Conservation (phyloP, 371 early-diverging fungal species). For the Amoeboradix gromovi region DNA sequence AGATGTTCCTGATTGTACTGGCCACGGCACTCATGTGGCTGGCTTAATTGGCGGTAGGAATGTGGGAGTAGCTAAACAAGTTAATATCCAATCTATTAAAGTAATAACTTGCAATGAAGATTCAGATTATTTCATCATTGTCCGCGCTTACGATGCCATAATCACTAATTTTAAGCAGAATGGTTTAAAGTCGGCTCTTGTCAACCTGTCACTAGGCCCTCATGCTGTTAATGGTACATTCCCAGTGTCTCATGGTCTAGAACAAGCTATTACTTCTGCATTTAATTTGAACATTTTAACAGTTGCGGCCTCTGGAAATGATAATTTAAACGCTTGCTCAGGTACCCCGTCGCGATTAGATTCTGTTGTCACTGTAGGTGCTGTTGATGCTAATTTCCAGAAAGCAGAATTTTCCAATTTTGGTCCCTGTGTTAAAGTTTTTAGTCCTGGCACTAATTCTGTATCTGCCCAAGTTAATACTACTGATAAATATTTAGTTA, state of each 20-base stretch:
- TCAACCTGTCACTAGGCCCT: conserved; percentile 7
- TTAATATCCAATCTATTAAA: conserved; percentile 11
- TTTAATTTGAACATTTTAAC: conserved; percentile 7
- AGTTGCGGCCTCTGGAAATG: conserved; percentile 16
- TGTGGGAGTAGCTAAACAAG: conserved; percentile 15
- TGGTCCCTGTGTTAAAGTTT: conserved; percentile 16
- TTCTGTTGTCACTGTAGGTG: conserved; percentile 8
- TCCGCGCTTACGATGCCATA: conserved; percentile 5
- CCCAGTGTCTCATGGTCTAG: conserved; percentile 1
- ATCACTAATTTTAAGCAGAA: conserved; percentile 2
- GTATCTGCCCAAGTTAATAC: neutral
- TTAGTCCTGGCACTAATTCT: conserved; percentile 17
- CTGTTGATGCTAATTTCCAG: conserved; percentile 6
- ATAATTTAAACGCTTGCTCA: conserved; percentile 10
- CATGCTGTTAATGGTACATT: conserved; percentile 4
- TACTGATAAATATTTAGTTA: neutral
- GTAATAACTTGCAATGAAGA: conserved; percentile 8
- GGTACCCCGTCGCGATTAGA: conserved; percentile 14
- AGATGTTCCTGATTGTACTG: conserved; percentile 10
- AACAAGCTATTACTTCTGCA: neutral
- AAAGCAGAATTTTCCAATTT: conserved; percentile 13
- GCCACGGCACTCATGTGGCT: conserved; percentile 21
- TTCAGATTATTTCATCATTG: conserved; percentile 3
- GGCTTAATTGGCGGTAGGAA: conserved; percentile 13
- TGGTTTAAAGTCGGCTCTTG: conserved; percentile 4